These are phyloP conservation scores for Hemerocallis citrina DNA, from an alignment of 106 monocot species.

Conservation along the genomic window DNA sequence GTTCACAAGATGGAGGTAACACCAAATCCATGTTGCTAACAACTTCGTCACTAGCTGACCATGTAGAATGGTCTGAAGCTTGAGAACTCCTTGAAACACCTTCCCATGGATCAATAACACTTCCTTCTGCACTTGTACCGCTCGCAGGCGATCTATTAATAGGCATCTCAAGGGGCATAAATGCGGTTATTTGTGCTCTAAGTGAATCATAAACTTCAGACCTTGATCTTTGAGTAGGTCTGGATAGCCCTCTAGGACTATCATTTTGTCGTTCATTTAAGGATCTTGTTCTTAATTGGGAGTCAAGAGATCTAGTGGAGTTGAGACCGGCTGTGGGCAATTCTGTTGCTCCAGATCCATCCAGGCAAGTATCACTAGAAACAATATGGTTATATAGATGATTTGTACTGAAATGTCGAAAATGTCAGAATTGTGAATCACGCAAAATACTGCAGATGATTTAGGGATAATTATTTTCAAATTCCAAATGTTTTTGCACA, in stretches of 20 bases:
- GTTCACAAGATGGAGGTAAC: not conserved
- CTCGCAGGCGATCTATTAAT: not conserved
- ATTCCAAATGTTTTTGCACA: too few species aligned
- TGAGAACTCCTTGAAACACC: not conserved
- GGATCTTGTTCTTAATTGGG: conserved; percentile 18
- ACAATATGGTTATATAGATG: not conserved
- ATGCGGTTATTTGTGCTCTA: not conserved
- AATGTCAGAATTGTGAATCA: too few species aligned
- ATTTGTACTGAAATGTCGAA: too few species aligned
- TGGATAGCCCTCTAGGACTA: not conserved
- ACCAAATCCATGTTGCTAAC: not conserved
- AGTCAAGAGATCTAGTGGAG: conserved; percentile 8
- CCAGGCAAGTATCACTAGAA: conserved; percentile 21
- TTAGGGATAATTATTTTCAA: too few species aligned
- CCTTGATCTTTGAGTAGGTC: conserved; percentile 9
- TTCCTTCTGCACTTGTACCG: not conserved
- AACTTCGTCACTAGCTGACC: not conserved
- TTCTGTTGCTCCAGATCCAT: not conserved
- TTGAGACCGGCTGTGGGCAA: conserved; percentile 8
- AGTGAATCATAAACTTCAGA: conserved; percentile 1
- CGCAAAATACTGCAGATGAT: too few species aligned
- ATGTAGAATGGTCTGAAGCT: conserved; percentile 1
- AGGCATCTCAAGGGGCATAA: not conserved
- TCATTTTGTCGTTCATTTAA: conserved; percentile 1
- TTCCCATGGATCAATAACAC: conserved; percentile 5